phyloP scores from a whole-genome alignment of 2,329 filamentous ascomycete genomes.

The Leptographium radiaticola region DNA sequence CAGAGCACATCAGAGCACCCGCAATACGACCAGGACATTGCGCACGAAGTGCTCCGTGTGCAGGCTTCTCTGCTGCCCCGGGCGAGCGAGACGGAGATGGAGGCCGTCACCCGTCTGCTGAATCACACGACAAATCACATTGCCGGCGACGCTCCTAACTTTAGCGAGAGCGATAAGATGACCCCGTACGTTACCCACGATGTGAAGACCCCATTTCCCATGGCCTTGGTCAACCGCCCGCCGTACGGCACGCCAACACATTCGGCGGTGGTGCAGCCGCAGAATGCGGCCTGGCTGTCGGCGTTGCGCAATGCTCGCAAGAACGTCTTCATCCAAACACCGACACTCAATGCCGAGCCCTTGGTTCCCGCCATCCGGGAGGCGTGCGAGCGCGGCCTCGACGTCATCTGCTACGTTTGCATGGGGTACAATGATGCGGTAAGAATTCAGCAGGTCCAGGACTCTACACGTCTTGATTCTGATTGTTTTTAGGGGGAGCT shows the following conservation, averaged over 20 bases:
- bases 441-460: constrained; percentile 11
- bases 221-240: constrained; percentile 57
- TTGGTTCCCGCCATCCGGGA: constrained; percentile 49
- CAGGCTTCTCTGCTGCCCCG: constrained; percentile 41
- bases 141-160: constrained; percentile 38
- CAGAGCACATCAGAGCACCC: constrained; percentile 46
- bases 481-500: constrained; percentile 45
- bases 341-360: constrained; percentile 60
- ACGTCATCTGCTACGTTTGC: constrained; percentile 59
- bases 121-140: constrained; percentile 47
- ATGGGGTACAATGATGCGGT: constrained; percentile 66
- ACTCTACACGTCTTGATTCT: not conserved
- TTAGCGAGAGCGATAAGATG: constrained; percentile 40
- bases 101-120: constrained; percentile 51
- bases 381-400: constrained; percentile 53
- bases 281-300: constrained; percentile 64
- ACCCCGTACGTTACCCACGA: constrained; percentile 50
- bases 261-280: constrained; percentile 48
- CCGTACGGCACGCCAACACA: constrained; percentile 54
- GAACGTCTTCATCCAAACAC: constrained; percentile 65
- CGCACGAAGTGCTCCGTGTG: constrained; percentile 46
- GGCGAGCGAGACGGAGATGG: constrained; percentile 37
- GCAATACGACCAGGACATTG: constrained; percentile 51
- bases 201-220: constrained; percentile 45
- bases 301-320: constrained; percentile 50